These are phyloP conservation scores for Diaporthe caulivora DNA, from an alignment of 2,329 filamentous ascomycete genomes.

Conservation along the genomic window DNA sequence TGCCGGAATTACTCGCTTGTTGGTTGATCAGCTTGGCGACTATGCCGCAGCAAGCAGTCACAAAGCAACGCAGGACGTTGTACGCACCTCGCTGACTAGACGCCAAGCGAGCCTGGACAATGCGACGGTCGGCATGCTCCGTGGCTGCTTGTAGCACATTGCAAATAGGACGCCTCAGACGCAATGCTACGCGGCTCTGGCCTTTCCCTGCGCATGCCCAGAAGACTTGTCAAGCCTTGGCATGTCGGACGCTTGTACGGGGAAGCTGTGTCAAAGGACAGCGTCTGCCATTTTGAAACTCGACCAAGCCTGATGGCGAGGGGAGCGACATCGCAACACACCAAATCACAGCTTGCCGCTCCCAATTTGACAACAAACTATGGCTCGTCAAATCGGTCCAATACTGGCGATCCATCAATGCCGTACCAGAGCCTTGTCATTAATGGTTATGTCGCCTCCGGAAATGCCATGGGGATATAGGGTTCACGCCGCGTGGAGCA, in stretches of 20 bases:
- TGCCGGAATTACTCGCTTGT: conserved; percentile 28
- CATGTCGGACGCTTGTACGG: conserved; percentile 31
- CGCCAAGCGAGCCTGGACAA: conserved; percentile 15
- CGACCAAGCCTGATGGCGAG: conserved; percentile 11
- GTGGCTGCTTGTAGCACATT: neutral
- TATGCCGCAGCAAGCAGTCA: conserved; percentile 25
- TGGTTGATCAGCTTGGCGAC: conserved; percentile 29
- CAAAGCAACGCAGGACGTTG: neutral
- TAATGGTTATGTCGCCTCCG: conserved; percentile 15
- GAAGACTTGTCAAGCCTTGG: conserved; percentile 33
- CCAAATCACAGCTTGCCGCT: neutral
- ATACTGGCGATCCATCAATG: conserved; percentile 23
- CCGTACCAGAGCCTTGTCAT: conserved; percentile 14
- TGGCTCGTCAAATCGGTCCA: conserved; percentile 23
- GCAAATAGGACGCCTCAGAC: conserved; percentile 7
- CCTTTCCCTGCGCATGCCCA: conserved; percentile 21
- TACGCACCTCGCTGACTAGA: conserved; percentile 19
- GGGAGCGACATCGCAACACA: conserved; percentile 14
- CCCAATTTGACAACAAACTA: conserved; percentile 4
- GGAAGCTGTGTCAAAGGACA: conserved; percentile 7
- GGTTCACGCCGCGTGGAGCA: conserved; percentile 8
- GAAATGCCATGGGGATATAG: conserved; percentile 28
- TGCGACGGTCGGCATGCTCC: conserved; percentile 23
- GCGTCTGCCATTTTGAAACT: conserved; percentile 29
- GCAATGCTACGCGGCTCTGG: conserved; percentile 1